These are phyloP conservation scores for Apiospora saccharicola DNA, from an alignment of 2,329 filamentous ascomycete species.

Conservation along the genomic window DNA sequence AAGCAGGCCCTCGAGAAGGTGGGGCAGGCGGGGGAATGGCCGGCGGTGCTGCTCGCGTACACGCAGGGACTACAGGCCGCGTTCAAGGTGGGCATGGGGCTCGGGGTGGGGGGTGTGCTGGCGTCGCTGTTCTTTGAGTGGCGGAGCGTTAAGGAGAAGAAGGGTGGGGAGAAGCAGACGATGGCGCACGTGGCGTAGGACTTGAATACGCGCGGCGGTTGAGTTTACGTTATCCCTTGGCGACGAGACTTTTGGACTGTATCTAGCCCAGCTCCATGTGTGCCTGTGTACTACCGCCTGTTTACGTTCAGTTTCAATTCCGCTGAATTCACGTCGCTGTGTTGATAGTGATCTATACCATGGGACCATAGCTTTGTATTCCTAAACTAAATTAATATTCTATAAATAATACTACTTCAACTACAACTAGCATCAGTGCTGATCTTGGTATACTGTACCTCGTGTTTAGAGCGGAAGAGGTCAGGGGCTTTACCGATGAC, in stretches of 20 bases:
- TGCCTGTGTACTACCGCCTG: no score
- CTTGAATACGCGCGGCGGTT: not conserved
- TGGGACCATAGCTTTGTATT: no score
- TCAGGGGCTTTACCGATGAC: no score
- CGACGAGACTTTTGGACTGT: not conserved
- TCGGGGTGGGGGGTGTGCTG: not conserved
- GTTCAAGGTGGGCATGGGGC: not conserved
- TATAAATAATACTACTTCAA: no score
- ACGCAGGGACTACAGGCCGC: not conserved
- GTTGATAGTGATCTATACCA: no score
- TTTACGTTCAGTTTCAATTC: no score
- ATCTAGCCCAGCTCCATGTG: no score
- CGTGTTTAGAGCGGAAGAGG: no score
- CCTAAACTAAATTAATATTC: no score
- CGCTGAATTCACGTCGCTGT: no score
- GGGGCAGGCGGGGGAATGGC: not conserved
- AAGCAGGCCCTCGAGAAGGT: conserved; percentile 2
- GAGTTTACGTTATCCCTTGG: not conserved
- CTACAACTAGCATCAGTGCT: no score
- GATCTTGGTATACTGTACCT: no score
- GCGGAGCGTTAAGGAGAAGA: conserved; percentile 1
- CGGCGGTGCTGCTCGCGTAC: not conserved
- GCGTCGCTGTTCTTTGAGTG: conserved; percentile 18
- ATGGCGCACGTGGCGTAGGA: not conserved
- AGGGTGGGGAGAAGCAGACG: not conserved